Percentiles rank a stretch among this genome's conserved stretches.
Conservation (phyloP, 805 yeast genomes). For the Barnettozyma sp. region DNA sequence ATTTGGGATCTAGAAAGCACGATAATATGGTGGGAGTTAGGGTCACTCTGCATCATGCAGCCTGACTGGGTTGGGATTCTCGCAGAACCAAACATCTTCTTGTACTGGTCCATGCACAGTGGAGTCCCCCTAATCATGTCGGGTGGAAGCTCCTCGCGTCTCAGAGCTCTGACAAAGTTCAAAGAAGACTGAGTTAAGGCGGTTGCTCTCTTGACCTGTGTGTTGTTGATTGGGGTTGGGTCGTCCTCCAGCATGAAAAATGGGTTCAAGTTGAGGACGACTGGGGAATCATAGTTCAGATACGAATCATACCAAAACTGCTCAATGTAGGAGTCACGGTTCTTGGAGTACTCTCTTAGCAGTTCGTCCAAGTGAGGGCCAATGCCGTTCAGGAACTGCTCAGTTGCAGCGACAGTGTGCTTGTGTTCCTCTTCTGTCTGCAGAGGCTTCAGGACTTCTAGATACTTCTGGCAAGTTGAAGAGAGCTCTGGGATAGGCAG, state of each 20-base stretch:
- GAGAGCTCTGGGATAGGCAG: conserved; percentile 76
- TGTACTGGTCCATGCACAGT: conserved; percentile 88
- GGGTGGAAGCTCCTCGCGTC: conserved; percentile 65
- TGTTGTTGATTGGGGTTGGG: conserved; percentile 48
- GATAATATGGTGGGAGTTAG: conserved; percentile 69
- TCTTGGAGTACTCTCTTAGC: conserved; percentile 52
- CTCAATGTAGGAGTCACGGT: conserved; percentile 77
- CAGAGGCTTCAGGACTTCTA: conserved; percentile 67
- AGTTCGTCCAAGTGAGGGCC: conserved; percentile 57
- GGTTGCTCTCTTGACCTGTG: conserved; percentile 76
- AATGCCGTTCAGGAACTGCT: conserved; percentile 44
- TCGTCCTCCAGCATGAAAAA: conserved; percentile 88
- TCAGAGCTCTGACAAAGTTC: conserved; percentile 72
- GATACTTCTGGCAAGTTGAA: conserved; percentile 59
- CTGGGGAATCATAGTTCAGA: conserved; percentile 79
- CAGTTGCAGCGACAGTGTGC: conserved; percentile 52
- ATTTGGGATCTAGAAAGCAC: conserved; percentile 82
- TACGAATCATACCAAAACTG: conserved; percentile 94
- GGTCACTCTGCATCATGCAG: conserved; percentile 80
- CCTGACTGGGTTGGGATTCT: conserved; percentile 79
- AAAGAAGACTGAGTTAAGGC: conserved; percentile 69
- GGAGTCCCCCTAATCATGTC: conserved; percentile 62
- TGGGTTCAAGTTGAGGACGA: conserved; percentile 87
- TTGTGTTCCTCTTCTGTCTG: conserved; percentile 69
- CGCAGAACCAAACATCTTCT: conserved; percentile 79